Percentiles rank a stretch among this genome's conserved stretches.
Conservation (phyloP, 768 basidiomycete genomes). For the Xanthoconium purpureum region DNA sequence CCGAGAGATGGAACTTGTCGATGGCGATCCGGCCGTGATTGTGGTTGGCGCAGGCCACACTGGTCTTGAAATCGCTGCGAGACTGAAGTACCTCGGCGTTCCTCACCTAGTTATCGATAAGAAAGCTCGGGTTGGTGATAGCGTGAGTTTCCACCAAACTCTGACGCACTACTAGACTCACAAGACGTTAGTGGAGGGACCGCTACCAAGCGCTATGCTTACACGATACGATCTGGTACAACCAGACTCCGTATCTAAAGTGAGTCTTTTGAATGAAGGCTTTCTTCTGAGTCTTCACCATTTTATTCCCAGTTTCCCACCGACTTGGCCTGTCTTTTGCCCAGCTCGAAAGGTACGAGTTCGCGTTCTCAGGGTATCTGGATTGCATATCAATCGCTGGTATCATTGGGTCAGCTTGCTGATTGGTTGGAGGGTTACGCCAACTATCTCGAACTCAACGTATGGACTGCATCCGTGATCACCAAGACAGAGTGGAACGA, state of each 20-base stretch:
- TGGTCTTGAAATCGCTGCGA: slow-evolving; percentile 62
- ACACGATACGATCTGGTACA: slow-evolving; percentile 52
- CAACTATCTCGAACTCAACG: slow-evolving; percentile 54
- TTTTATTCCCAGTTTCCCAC: slow-evolving; percentile 43
- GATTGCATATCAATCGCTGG: not conserved
- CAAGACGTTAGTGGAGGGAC: slow-evolving; percentile 43
- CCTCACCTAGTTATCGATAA: slow-evolving; percentile 55
- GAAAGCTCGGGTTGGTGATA: slow-evolving; percentile 51
- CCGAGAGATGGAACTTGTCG: slow-evolving; percentile 36
- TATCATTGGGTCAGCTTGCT: slow-evolving; percentile 43
- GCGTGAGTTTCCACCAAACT: slow-evolving; percentile 9
- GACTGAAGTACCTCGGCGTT: slow-evolving; percentile 62
- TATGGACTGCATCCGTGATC: slow-evolving; percentile 55
- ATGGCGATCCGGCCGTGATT: slow-evolving; percentile 54
- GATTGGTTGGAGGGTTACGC: slow-evolving; percentile 67
- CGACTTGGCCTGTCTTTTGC: slow-evolving; percentile 52
- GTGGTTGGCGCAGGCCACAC: slow-evolving; percentile 66
- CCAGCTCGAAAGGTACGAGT: slow-evolving; percentile 46
- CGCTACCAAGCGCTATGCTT: slow-evolving; percentile 58
- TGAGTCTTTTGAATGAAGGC: slow-evolving; percentile 22
- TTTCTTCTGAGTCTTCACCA: not conserved
- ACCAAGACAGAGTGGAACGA: slow-evolving; percentile 38
- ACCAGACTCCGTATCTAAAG: slow-evolving; percentile 56
- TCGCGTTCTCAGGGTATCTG: no score
- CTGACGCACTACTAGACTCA: not conserved